These are phyloP conservation scores for Psidium guajava DNA, from an alignment of 345 rosid genomes.

Conservation along the genomic window DNA sequence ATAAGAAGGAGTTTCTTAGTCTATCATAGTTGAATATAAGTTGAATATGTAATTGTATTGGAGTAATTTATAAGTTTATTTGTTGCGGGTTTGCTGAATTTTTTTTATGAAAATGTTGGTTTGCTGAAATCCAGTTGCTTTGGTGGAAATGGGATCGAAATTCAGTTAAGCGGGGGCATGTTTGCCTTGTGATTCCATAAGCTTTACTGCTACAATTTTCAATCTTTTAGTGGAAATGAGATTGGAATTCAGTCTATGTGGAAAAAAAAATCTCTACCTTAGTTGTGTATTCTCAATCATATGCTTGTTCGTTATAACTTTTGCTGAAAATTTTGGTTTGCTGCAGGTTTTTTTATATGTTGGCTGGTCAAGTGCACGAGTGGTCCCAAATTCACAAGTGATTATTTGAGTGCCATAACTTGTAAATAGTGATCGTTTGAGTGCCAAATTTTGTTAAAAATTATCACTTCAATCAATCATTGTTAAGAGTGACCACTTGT, in stretches of 20 bases:
- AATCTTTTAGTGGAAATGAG: not conserved
- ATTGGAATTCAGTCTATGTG: fast-evolving
- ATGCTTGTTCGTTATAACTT: not conserved
- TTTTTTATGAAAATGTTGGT: too few relatives aligned
- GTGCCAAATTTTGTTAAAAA: not conserved
- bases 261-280: not conserved
- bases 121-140: not conserved
- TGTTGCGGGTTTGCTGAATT: not conserved
- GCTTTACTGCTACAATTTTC: not conserved
- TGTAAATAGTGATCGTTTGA: not conserved
- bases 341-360: not conserved
- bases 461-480: not conserved
- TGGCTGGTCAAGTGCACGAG: not conserved
- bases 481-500: not conserved
- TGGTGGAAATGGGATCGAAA: not conserved
- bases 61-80: not conserved
- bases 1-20: too few relatives aligned
- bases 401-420: not conserved
- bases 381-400: not conserved
- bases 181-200: not conserved
- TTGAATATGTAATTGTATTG: not conserved
- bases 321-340: not conserved
- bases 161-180: not conserved
- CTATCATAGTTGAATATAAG: not conserved
- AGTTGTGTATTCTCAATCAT: not conserved